A percentile compares a stretch with the other conserved stretches of the same genome.
These are phyloP conservation scores for Paraphaeosphaeria sporulosa DNA, from an alignment of 2,329 filamentous ascomycete species.

Conservation along the genomic window DNA sequence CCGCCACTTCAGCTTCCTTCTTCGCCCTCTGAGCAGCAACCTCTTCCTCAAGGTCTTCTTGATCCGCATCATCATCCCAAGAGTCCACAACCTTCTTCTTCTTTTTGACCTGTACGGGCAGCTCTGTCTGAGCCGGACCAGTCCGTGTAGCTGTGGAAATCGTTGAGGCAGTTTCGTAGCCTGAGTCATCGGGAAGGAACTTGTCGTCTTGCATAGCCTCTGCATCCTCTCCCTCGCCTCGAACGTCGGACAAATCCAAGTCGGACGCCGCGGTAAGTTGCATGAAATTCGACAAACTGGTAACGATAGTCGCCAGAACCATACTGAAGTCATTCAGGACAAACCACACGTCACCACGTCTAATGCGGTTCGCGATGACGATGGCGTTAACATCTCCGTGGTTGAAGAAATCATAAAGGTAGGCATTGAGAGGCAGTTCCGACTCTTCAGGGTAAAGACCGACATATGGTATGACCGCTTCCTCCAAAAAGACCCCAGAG, in stretches of 20 bases:
- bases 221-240: constrained; percentile 60
- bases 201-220: constrained; percentile 56
- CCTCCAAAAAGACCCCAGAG: constrained; percentile 75
- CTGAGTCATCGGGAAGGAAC: constrained; percentile 37
- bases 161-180: constrained; percentile 32
- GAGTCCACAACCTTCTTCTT: constrained; percentile 50
- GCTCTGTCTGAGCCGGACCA: constrained; percentile 34
- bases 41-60: constrained; percentile 46
- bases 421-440: constrained; percentile 67
- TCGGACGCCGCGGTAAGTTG: constrained; percentile 56
- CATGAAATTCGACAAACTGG: constrained; percentile 66
- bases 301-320: constrained; percentile 74
- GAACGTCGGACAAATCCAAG: constrained; percentile 60
- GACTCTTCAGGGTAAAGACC: constrained; percentile 65
- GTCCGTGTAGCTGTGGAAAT: constrained; percentile 35
- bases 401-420: constrained; percentile 79
- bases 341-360: constrained; percentile 74
- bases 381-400: constrained; percentile 71
- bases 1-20: constrained; percentile 27
- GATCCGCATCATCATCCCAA: constrained; percentile 50
- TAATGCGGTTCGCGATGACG: constrained; percentile 71
- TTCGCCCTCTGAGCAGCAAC: constrained; percentile 37
- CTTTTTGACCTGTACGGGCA: constrained; percentile 49
- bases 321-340: constrained; percentile 71
- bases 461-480: constrained; percentile 75